Percentiles rank a stretch among this genome's conserved stretches.
Conservation (phyloP, 768 basidiomycete species). For the Leccinellum rugosiceps region DNA sequence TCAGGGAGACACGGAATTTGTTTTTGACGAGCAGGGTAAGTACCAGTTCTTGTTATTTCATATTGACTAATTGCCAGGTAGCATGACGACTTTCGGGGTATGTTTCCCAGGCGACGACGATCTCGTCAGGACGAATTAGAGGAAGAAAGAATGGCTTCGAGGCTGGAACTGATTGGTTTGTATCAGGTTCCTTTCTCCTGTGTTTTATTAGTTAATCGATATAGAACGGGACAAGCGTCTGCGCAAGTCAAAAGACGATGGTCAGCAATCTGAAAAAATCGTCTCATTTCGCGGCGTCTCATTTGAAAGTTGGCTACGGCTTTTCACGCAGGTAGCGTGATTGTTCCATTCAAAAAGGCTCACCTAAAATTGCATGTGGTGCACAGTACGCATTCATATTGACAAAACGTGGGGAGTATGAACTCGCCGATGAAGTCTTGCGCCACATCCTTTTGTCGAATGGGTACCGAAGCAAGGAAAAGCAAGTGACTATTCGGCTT, state of each 20-base stretch:
- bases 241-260: slow-evolving; percentile 45
- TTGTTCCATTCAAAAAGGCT: not conserved
- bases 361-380: slow-evolving; percentile 3
- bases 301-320: slow-evolving; percentile 80
- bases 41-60: slow-evolving; percentile 18
- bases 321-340: slow-evolving; percentile 75
- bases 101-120: slow-evolving; percentile 18
- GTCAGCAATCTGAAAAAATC: slow-evolving; percentile 42
- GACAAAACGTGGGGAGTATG: slow-evolving; percentile 59
- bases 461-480: slow-evolving; percentile 58
- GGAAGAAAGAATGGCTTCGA: slow-evolving; percentile 22
- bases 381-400: slow-evolving; percentile 72
- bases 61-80: slow-evolving; percentile 14
- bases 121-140: slow-evolving; percentile 11
- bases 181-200: not conserved
- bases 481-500: slow-evolving; percentile 71
- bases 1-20: slow-evolving; percentile 80
- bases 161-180: slow-evolving; percentile 73
- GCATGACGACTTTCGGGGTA: slow-evolving; percentile 30
- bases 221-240: slow-evolving; percentile 57
- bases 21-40: slow-evolving; percentile 74
- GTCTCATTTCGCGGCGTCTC: slow-evolving; percentile 76
- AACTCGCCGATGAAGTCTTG: slow-evolving; percentile 70
- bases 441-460: slow-evolving; percentile 73
- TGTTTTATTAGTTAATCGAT: not conserved